A percentile compares a stretch with the other conserved stretches of the same genome.
Evolutionary conservation across 2,329 filamentous ascomycete genomes (phyloP).

Genomic region (Penicillium digitatum): DNA sequence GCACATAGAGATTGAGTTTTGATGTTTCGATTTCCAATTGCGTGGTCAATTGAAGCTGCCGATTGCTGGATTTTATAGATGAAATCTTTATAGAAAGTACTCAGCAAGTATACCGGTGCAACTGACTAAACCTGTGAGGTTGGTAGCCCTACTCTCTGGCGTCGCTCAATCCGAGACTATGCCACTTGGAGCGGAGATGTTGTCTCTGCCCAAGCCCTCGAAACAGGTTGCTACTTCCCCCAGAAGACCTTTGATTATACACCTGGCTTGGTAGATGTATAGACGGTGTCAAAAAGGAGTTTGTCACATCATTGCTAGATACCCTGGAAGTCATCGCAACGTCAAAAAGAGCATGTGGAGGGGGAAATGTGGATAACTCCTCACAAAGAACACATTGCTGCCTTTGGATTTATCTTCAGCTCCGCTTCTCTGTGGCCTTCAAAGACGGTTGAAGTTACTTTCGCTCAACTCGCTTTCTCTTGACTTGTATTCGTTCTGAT

Average conservation of each 20-base stretch:
- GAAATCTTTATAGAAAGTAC: neutral
- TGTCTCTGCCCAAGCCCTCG: neutral
- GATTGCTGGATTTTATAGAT: neutral
- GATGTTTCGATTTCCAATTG: neutral
- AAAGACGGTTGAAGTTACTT: neutral
- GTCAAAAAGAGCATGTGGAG: neutral
- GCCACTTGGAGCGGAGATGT: neutral
- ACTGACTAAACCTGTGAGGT: neutral
- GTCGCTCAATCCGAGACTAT: neutral
- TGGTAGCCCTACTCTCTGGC: neutral
- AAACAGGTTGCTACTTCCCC: neutral
- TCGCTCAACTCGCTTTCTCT: neutral
- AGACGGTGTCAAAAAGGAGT: neutral
- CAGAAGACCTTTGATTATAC: neutral
- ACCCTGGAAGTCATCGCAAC: neutral
- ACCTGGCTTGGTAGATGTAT: neutral
- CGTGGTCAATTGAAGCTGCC: neutral
- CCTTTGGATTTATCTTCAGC: neutral
- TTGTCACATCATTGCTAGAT: neutral
- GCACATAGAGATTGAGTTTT: slow-evolving; percentile 1
- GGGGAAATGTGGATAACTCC: neutral
- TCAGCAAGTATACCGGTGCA: neutral
- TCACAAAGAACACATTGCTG: neutral
- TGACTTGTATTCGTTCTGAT: neutral
- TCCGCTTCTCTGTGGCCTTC: neutral